A percentile compares a stretch with the other conserved stretches of the same genome.
These are phyloP conservation scores for Albugo laibachii DNA, from an alignment of 352 stramenopile species.

Conservation along the genomic window DNA sequence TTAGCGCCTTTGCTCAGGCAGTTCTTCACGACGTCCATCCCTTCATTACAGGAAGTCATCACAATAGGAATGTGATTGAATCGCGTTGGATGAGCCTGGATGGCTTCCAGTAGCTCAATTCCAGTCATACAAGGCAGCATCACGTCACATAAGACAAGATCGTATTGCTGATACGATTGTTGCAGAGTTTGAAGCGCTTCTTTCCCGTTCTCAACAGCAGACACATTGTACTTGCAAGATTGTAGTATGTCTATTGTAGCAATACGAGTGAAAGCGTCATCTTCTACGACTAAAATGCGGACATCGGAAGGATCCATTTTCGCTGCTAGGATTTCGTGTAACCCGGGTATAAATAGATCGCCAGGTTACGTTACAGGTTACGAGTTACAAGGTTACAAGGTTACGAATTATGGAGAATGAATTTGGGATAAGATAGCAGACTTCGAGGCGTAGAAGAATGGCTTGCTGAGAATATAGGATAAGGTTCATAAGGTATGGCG, in stretches of 20 bases:
- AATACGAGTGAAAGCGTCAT: slow-evolving; percentile 80
- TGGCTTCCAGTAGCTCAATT: slow-evolving; percentile 71
- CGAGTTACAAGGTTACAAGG: no score
- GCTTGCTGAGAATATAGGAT: no score
- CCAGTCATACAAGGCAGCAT: slow-evolving; percentile 80
- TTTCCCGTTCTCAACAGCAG: slow-evolving; percentile 66
- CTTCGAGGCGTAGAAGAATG: no score
- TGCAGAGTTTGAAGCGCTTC: slow-evolving; percentile 55
- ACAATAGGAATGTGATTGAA: slow-evolving; percentile 78
- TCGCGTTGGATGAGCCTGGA: slow-evolving; percentile 21
- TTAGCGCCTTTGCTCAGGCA: slow-evolving; percentile 78
- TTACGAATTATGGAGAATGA: no score
- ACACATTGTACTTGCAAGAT: slow-evolving; percentile 65
- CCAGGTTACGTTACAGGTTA: no score
- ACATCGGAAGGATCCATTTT: slow-evolving; percentile 74
- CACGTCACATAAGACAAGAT: slow-evolving; percentile 78
- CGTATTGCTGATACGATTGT: slow-evolving; percentile 49
- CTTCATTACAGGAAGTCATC: slow-evolving; percentile 81
- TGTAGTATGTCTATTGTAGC: slow-evolving; percentile 79
- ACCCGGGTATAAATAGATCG: no score
- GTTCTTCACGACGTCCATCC: slow-evolving; percentile 79
- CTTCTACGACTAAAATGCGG: slow-evolving; percentile 74
- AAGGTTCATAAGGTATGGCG: no score
- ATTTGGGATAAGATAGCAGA: no score
- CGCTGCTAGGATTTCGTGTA: no score